phyloP scores from a whole-genome alignment of 2,329 filamentous ascomycete species.

The Cytospora piceae region DNA sequence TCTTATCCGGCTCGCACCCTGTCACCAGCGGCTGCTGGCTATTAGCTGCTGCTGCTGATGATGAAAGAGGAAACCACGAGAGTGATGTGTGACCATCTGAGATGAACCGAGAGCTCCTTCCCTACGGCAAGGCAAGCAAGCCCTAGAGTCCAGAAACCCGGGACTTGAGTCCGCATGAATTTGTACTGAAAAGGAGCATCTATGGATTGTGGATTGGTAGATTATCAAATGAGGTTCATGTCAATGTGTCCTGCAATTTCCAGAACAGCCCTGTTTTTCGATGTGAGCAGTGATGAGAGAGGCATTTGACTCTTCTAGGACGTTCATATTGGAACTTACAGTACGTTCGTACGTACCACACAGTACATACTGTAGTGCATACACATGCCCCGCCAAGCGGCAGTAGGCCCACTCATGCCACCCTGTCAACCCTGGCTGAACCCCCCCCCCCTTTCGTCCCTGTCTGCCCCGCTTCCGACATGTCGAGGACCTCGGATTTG shows the following conservation, averaged over 20 bases:
- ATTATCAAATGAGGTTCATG: background rate
- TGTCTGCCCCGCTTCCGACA: slow-evolving; percentile 22
- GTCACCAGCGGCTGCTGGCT: background rate
- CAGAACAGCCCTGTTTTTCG: background rate
- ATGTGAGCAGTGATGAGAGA: background rate
- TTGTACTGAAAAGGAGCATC: too few species aligned
- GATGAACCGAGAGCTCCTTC: background rate
- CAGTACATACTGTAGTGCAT: background rate
- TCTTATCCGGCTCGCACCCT: background rate
- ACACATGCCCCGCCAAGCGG: slow-evolving; percentile 17
- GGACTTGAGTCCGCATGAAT: too few species aligned
- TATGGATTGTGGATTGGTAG: background rate
- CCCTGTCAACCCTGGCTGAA: slow-evolving; percentile 1
- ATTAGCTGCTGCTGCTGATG: background rate
- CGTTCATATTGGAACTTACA: background rate
- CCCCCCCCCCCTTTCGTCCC: background rate
- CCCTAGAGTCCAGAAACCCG: background rate
- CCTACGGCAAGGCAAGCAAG: background rate
- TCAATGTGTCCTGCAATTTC: background rate
- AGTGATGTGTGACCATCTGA: background rate
- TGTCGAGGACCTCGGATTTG: slow-evolving; percentile 13
- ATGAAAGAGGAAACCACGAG: background rate
- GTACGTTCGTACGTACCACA: slow-evolving; percentile 10
- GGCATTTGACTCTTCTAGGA: background rate
- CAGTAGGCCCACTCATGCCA: slow-evolving; percentile 12